Percentiles rank a stretch among this genome's conserved stretches.
These are phyloP conservation scores for Lodderomyces orthopsilosis DNA, from an alignment of 1,139 yeast species.

Conservation along the genomic window DNA sequence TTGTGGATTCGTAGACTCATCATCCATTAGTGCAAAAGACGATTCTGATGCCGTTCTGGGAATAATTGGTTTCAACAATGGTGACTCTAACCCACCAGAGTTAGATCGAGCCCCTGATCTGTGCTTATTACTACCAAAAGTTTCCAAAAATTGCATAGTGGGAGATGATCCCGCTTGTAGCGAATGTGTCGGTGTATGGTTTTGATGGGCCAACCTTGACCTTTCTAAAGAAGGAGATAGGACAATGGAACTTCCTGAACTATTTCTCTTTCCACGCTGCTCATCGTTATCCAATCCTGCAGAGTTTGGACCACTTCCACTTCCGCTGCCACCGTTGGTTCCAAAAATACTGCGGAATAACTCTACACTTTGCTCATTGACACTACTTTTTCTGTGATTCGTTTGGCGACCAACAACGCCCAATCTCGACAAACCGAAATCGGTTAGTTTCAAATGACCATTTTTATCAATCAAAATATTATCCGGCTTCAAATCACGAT, in stretches of 20 bases:
- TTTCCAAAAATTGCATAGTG: slow-evolving; percentile 14
- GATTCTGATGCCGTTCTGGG: slow-evolving; percentile 54
- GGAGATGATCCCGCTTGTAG: slow-evolving; percentile 12
- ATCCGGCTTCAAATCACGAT: slow-evolving; percentile 94
- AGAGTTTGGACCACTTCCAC: slow-evolving; percentile 11
- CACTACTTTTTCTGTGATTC: slow-evolving; percentile 42
- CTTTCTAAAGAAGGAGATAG: slow-evolving; percentile 46
- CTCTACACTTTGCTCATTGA: slow-evolving; percentile 46
- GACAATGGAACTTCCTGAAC: slow-evolving; percentile 48
- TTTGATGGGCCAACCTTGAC: slow-evolving; percentile 17
- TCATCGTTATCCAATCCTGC: slow-evolving; percentile 4
- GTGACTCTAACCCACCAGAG: slow-evolving; percentile 47
- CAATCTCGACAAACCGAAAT: slow-evolving; percentile 89
- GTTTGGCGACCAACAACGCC: slow-evolving; percentile 85
- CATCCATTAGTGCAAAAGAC: slow-evolving; percentile 54
- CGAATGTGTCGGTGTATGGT: slow-evolving; percentile 9
- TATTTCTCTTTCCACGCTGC: slow-evolving; percentile 28
- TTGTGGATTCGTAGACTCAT: slow-evolving; percentile 25
- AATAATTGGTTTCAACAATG: slow-evolving; percentile 44
- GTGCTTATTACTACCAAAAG: slow-evolving; percentile 12
- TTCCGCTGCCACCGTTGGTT: slow-evolving; percentile 3
- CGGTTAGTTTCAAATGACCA: slow-evolving; percentile 92
- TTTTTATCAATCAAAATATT: slow-evolving; percentile 78
- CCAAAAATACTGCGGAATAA: slow-evolving; percentile 33
- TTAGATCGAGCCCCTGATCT: slow-evolving; percentile 21